Conservation (phyloP, 495 filamentous ascomycete genomes). For the Talaromyces adpressus region DNA sequence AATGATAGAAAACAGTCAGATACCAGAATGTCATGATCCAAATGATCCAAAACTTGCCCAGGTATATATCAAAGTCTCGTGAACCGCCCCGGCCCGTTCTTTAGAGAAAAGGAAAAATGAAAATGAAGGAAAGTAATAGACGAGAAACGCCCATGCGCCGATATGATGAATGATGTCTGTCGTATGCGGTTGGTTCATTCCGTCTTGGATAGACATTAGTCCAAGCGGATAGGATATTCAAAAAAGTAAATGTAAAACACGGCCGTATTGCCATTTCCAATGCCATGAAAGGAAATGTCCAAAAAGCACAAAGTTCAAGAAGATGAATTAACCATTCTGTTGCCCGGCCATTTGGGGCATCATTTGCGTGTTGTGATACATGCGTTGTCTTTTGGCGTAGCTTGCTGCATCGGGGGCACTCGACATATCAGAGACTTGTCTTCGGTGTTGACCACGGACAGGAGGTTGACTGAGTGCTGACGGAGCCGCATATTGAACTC, state of each 20-base stretch:
- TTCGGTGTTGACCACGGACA: constrained; percentile 43
- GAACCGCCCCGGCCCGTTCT: background rate
- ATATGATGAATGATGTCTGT: background rate
- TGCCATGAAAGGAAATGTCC: background rate
- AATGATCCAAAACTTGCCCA: background rate
- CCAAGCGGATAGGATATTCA: background rate
- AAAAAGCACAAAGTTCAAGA: background rate
- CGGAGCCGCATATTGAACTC: constrained; percentile 42
- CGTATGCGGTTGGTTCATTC: background rate
- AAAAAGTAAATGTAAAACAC: background rate
- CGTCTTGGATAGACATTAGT: background rate
- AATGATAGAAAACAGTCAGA: background rate
- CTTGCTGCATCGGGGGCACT: constrained; percentile 46
- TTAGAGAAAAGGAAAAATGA: background rate
- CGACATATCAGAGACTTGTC: constrained; percentile 62
- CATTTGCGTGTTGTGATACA: constrained; percentile 35
- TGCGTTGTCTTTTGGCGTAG: constrained; percentile 55
- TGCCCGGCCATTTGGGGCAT: constrained; percentile 7
- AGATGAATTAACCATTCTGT: background rate
- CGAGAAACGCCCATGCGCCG: constrained; percentile 2
- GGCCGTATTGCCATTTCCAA: background rate
- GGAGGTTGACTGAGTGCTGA: constrained; percentile 40
- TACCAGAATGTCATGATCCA: background rate
- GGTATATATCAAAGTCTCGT: constrained; percentile 1
- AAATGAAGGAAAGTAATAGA: background rate